A percentile compares a stretch with the other conserved stretches of the same genome.
Evolutionary conservation across 2,329 filamentous ascomycete species (phyloP).

Genomic region (Leptosphaerulina australis): DNA sequence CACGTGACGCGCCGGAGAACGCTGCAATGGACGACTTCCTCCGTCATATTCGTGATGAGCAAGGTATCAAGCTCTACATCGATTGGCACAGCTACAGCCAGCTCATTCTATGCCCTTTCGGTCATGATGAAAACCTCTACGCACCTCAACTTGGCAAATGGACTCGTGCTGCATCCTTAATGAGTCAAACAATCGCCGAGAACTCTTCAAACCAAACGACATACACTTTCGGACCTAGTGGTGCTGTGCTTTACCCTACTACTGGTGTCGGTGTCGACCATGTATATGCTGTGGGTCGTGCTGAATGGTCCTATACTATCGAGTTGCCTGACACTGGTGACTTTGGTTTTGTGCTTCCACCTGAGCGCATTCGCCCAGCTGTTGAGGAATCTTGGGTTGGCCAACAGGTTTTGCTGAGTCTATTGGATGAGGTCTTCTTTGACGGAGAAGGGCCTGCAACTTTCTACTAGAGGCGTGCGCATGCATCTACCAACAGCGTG

Average conservation of each 20-base stretch:
- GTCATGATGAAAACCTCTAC: constrained; percentile 60
- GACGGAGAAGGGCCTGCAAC: constrained; percentile 34
- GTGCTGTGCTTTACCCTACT: constrained; percentile 64
- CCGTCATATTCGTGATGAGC: constrained; percentile 48
- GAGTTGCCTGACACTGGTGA: constrained; percentile 57
- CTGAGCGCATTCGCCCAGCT: constrained; percentile 54
- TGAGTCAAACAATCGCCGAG: constrained; percentile 58
- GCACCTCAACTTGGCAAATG: constrained; percentile 57
- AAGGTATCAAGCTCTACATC: constrained; percentile 65
- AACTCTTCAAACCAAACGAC: constrained; percentile 42
- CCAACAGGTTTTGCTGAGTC: constrained; percentile 30
- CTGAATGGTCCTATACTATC: constrained; percentile 54
- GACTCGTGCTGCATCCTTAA: constrained; percentile 56
- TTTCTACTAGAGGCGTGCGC: constrained; percentile 5
- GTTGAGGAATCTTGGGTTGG: constrained; percentile 55
- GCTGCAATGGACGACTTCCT: constrained; percentile 54
- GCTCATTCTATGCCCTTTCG: constrained; percentile 64
- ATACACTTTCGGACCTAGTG: constrained; percentile 56
- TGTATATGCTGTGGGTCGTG: constrained; percentile 48
- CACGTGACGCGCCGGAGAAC: constrained; percentile 40
- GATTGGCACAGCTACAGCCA: constrained; percentile 70
- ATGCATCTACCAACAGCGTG: neutral
- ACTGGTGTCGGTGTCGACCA: constrained; percentile 54
- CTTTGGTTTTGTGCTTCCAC: constrained; percentile 57
- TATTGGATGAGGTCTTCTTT: constrained; percentile 39